Evolutionary conservation across 108 stramenopile species (phyloP), one percentile per base, ranked within the genome.

Genomic region (Tribonema minus): DNA sequence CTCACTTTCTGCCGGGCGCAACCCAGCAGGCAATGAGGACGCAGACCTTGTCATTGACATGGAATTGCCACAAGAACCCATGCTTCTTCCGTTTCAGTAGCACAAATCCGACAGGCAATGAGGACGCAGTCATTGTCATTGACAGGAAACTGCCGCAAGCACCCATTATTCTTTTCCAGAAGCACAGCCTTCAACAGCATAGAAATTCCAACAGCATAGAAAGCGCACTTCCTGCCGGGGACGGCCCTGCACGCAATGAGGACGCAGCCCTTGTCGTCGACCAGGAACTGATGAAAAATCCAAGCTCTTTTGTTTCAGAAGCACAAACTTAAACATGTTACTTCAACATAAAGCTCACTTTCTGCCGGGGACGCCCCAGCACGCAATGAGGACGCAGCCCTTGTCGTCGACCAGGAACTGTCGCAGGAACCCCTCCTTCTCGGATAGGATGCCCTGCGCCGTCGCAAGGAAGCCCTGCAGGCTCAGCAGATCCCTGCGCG

Each of bases 361-460:
- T 54, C 46, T 54, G 61, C 75, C 75, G 3, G 88, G 87, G 64
- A 89, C 74, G 34, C 88, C 89, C 61, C 86, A 89, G 58, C 85
- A 84, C 1, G 85, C 89, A 46, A 89, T 89, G n/a, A 87, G 60
- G 30, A 87, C 87, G 29, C 73, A 73, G 23, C 89, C 89, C 84
- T 89, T 89, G 86, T 89, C 89, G 62, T 89, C 89, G 33, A 88
- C 82, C 37, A 89, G 82, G 58, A 89, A 89, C 81, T 89, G 75
- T 23, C 75, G 26, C 37, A 76, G 15, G 58, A 76, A 76, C 3
- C 75, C 75, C 7, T 67, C 75, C 28, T 76, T 39, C 25, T 76
- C 65, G 0, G 65, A 61, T 7, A 76, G 66, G 2, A 67, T 60
- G 28, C 37, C 63, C 72, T 74, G 72, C n/a, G 59, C 27, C 2